Evolutionary conservation across 805 yeast species (phyloP).

Genomic region (Yarrowia sp.): DNA sequence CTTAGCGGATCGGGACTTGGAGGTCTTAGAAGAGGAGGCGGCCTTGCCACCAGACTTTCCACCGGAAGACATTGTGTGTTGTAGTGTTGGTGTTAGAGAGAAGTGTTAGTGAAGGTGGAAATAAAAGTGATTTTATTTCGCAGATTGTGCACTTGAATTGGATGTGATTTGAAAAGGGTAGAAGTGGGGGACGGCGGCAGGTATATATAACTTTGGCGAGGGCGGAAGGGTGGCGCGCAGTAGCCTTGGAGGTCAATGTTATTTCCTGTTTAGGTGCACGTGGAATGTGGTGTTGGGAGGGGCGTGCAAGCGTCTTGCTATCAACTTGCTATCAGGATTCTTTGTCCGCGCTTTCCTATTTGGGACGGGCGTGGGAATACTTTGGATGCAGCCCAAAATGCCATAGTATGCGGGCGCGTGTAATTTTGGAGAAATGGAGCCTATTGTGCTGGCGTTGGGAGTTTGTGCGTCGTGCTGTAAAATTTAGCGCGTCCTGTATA

Average conservation of each 20-base stretch:
- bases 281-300: slow-evolving; percentile 3
- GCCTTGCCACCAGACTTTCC: slow-evolving; percentile 89
- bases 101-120: slow-evolving; percentile 10
- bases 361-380: slow-evolving; percentile 24
- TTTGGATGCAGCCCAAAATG: background rate
- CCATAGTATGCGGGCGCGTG: background rate
- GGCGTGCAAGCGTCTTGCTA: background rate
- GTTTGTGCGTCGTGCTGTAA: slow-evolving; percentile 25
- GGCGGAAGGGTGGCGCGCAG: background rate
- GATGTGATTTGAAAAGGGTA: slow-evolving; percentile 31
- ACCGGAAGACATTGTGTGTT: slow-evolving; percentile 65
- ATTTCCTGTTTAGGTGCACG: slow-evolving; percentile 5
- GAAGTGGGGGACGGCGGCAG: slow-evolving; percentile 21
- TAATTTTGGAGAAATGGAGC: slow-evolving; percentile 18
- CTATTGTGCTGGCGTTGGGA: slow-evolving; percentile 25
- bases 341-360: slow-evolving; percentile 17
- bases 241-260: background rate
- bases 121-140: slow-evolving; percentile 25
- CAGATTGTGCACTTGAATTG: slow-evolving; percentile 27
- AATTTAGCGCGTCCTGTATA: background rate
- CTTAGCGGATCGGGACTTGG: slow-evolving; percentile 97
- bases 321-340: slow-evolving; percentile 18
- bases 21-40: slow-evolving; percentile 89
- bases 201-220: slow-evolving; percentile 20
- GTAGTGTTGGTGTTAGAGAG: background rate